phyloP scores from a whole-genome alignment of 1,139 yeast genomes.

The Blastobotrys serpentis region DNA sequence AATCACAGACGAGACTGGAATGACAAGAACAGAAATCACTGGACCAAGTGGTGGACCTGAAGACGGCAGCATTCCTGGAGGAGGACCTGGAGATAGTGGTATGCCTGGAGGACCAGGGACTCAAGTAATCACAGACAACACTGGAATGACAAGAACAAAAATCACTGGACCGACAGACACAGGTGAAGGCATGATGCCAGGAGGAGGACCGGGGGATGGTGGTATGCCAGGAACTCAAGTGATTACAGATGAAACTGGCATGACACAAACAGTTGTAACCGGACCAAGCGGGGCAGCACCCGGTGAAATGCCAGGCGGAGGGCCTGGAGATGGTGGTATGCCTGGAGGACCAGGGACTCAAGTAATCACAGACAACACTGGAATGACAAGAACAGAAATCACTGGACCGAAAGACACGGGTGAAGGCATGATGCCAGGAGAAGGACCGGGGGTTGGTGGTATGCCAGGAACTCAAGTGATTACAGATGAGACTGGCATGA shows the following conservation, averaged over 20 bases:
- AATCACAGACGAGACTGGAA: background rate
- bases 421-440: background rate
- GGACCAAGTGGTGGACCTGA: background rate
- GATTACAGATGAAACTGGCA: slow-evolving; percentile 1
- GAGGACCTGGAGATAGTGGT: background rate
- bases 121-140: background rate
- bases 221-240: background rate
- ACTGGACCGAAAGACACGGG: background rate
- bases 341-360: background rate
- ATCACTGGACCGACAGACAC: background rate
- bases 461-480: background rate
- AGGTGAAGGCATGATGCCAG: background rate
- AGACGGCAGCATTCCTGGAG: background rate
- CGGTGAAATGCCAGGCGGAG: background rate
- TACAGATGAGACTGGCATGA: slow-evolving; percentile 1
- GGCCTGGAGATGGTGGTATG: background rate
- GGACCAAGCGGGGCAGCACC: background rate
- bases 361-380: background rate
- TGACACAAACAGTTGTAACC: background rate
- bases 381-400: background rate
- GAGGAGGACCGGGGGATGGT: background rate
- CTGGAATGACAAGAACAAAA: background rate
- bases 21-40: background rate
- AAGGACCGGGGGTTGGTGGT: background rate
- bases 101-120: background rate